Evolutionary conservation across 106 monocot genomes (phyloP).

Genomic region (Cymbidium sinense): DNA sequence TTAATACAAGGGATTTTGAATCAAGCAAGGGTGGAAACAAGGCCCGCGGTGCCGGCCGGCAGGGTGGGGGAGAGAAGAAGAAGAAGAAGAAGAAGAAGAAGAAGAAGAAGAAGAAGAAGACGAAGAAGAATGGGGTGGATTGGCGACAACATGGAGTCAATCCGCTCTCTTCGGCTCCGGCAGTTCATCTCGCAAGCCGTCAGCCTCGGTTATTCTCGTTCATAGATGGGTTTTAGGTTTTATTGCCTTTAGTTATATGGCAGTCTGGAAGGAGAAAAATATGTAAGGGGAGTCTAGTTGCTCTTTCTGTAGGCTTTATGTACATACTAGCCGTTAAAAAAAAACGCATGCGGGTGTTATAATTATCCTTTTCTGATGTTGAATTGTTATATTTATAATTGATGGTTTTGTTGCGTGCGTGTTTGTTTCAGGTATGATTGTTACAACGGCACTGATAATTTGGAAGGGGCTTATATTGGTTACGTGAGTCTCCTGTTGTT

Average conservation of each 20-base stretch:
- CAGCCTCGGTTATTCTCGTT: constrained; percentile 41
- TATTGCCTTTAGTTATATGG: too few relatives aligned
- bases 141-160: constrained; percentile 41
- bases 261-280: too few relatives aligned
- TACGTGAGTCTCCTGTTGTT: constrained; percentile 48
- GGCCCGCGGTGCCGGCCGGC: too few relatives aligned
- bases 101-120: constrained; percentile 1
- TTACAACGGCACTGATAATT: constrained; percentile 36
- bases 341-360: neutral
- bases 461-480: constrained; percentile 43
- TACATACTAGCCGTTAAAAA: neutral
- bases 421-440: constrained; percentile 31
- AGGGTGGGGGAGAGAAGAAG: too few relatives aligned
- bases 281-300: too few relatives aligned
- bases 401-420: neutral
- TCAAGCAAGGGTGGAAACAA: too few relatives aligned
- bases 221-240: too few relatives aligned
- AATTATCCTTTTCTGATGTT: neutral
- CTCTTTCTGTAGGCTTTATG: neutral
- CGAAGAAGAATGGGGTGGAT: constrained; percentile 35
- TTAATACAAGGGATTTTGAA: too few relatives aligned
- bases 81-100: neutral
- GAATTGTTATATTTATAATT: neutral
- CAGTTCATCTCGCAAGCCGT: constrained; percentile 49
- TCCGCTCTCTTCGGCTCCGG: constrained; percentile 57